Percentiles rank a stretch among this genome's conserved stretches.
phyloP scores from a whole-genome alignment of 176 grass and related monocot species.

The Tillandsia leiboldiana region DNA sequence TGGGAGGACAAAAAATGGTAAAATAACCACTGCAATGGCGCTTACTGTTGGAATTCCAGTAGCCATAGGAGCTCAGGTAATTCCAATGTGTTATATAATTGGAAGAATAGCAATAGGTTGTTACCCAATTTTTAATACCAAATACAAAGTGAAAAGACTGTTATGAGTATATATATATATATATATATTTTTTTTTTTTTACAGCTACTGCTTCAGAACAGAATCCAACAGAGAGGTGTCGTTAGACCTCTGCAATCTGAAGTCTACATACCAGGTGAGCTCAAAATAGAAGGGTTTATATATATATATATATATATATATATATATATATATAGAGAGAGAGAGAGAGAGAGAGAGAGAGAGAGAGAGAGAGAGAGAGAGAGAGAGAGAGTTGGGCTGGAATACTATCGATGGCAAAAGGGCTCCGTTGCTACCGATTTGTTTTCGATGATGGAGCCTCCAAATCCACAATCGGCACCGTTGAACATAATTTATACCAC shows the following conservation, averaged over 20 bases:
- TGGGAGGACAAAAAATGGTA: slow-evolving; percentile 53
- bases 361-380: too few relatives aligned
- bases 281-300: not conserved
- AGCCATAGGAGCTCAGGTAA: slow-evolving; percentile 75
- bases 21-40: slow-evolving; percentile 76
- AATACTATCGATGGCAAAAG: too few relatives aligned
- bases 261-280: slow-evolving; percentile 76
- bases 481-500: too few relatives aligned
- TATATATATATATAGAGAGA: too few relatives aligned
- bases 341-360: too few relatives aligned
- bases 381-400: too few relatives aligned
- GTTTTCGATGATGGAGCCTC: too few relatives aligned
- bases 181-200: slow-evolving; percentile 1
- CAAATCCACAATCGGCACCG: too few relatives aligned
- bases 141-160: slow-evolving; percentile 1
- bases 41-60: slow-evolving; percentile 82
- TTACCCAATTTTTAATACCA: not conserved
- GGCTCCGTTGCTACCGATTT: too few relatives aligned
- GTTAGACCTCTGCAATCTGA: slow-evolving; percentile 73
- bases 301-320: too few relatives aligned
- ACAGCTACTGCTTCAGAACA: slow-evolving; percentile 84
- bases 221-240: slow-evolving; percentile 58
- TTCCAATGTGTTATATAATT: not conserved
- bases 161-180: slow-evolving; percentile 5
- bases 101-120: too few relatives aligned